phyloP scores from a whole-genome alignment of 164 flowering plant genomes.

The grape (Vitis vinifera) region ASM3070453v1 NC_081815.1:4305501-4306000 shows the following conservation, averaged over 20 bases:
- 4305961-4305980: no score
- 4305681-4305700: background rate
- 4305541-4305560: no score
- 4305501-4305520: background rate
- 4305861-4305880: constrained; percentile 86
- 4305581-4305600: no score
- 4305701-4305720: background rate
- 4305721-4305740: background rate
- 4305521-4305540: background rate
- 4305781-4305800: constrained; percentile 93
- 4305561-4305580: no score
- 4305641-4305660: no score
- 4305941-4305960: background rate
- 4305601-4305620: no score
- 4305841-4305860: constrained; percentile 70
- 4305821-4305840: constrained; percentile 89
- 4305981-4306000: no score
- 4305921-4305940: background rate
- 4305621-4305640: no score
- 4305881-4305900: constrained; percentile 75
- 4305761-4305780: constrained; percentile 47
- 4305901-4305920: background rate
- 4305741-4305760: background rate
- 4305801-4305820: constrained; percentile 88
- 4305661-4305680: no score